Conservation (phyloP, 768 basidiomycete species). For the Tulasnella sp. region DNA sequence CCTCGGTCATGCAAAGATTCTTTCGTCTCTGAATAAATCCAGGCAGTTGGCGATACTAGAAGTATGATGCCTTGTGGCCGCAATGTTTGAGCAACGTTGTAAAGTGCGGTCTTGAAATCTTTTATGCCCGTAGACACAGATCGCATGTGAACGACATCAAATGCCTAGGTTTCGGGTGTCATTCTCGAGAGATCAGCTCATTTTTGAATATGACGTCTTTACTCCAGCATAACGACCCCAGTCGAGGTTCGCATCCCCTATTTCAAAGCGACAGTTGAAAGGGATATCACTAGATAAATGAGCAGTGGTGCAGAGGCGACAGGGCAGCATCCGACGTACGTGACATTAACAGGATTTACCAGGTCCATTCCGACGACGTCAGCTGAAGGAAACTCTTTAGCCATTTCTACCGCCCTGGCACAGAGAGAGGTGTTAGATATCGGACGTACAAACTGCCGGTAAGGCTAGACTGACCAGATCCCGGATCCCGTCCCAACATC, state of each 20-base stretch:
- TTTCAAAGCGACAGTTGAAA: conserved; percentile 25
- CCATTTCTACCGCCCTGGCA: conserved; percentile 24
- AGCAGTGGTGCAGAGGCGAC: not conserved
- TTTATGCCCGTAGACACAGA: conserved; percentile 19
- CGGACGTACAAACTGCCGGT: not conserved
- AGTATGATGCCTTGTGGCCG: conserved; percentile 9
- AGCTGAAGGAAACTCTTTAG: conserved; percentile 16
- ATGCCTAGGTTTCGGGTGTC: not conserved
- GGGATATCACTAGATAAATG: conserved; percentile 1
- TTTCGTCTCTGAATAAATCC: too few species aligned
- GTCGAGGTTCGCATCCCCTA: conserved; percentile 23
- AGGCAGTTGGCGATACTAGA: not conserved
- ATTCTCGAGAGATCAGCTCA: not conserved
- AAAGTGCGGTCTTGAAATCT: not conserved
- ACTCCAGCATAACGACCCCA: conserved; percentile 26
- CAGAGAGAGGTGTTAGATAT: not conserved
- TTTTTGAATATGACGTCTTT: not conserved
- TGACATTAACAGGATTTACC: not conserved
- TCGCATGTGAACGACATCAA: conserved; percentile 31
- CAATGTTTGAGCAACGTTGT: conserved; percentile 26
- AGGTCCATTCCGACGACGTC: conserved; percentile 26
- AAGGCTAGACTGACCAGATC: not conserved
- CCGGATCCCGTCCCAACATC: conserved; percentile 30
- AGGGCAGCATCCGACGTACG: not conserved
- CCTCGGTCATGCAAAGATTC: too few species aligned